phyloP scores from a whole-genome alignment of 352 stramenopile species.

The Phytopythium vexans region DNA sequence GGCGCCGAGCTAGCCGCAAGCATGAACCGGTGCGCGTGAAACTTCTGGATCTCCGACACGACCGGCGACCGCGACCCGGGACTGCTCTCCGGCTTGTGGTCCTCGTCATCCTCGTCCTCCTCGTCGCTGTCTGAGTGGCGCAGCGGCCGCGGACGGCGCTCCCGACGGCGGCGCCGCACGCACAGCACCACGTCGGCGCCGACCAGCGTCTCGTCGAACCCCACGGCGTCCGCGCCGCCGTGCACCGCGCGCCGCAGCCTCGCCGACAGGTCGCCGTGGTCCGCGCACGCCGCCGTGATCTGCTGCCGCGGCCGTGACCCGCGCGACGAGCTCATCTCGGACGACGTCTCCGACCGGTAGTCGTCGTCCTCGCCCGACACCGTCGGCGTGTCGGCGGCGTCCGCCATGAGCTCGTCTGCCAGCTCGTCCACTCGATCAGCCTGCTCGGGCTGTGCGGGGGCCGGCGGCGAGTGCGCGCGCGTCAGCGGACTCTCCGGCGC shows the following conservation, averaged over 20 bases:
- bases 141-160: neutral
- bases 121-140: slow-evolving; percentile 5
- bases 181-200: slow-evolving; percentile 75
- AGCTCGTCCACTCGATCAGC: slow-evolving; percentile 6
- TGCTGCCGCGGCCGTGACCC: slow-evolving; percentile 24
- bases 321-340: slow-evolving; percentile 43
- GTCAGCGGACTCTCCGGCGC: slow-evolving; percentile 20
- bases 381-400: slow-evolving; percentile 42
- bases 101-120: slow-evolving; percentile 1
- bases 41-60: slow-evolving; percentile 15
- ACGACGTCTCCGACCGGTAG: slow-evolving; percentile 73
- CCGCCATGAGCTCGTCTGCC: slow-evolving; percentile 3
- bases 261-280: slow-evolving; percentile 59
- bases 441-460: neutral
- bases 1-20: slow-evolving; percentile 78
- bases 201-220: slow-evolving; percentile 59
- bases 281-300: slow-evolving; percentile 43
- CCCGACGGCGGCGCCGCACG: slow-evolving; percentile 14
- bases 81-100: neutral
- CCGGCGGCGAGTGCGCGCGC: slow-evolving; percentile 3
- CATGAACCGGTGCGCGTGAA: slow-evolving; percentile 81
- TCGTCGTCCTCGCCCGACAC: slow-evolving; percentile 75
- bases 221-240: slow-evolving; percentile 16
- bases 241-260: slow-evolving; percentile 52
- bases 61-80: neutral